Evolutionary conservation across 768 basidiomycete genomes (phyloP).

Genomic region (Grammothele lineata): DNA sequence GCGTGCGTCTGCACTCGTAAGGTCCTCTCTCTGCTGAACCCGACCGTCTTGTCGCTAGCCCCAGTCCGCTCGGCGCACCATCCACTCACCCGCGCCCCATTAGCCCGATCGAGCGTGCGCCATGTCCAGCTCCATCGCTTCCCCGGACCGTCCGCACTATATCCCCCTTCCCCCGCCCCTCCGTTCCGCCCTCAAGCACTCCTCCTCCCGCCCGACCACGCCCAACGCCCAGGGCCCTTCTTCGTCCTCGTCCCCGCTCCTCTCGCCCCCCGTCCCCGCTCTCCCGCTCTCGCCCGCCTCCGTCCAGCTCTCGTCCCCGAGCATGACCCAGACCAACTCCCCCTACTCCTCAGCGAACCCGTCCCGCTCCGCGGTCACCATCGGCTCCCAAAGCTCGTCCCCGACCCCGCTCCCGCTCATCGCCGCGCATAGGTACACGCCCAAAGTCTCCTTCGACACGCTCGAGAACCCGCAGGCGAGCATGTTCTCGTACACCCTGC

Average conservation of each 20-base stretch:
- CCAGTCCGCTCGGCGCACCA: no score
- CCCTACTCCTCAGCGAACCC: constrained; percentile 3
- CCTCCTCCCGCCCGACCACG: constrained; percentile 17
- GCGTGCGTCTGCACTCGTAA: no score
- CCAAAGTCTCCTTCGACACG: constrained; percentile 83
- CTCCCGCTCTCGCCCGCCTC: constrained; percentile 7
- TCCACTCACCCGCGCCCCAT: no score
- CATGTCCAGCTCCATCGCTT: constrained; percentile 5
- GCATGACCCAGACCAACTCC: constrained; percentile 10
- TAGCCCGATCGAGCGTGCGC: no score
- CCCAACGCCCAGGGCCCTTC: constrained; percentile 4
- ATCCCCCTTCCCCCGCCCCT: constrained; percentile 29
- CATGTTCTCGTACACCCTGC: constrained; percentile 87
- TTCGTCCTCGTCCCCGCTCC: constrained; percentile 15
- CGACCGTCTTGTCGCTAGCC: no score
- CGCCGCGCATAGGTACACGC: constrained; percentile 37
- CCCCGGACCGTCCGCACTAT: constrained; percentile 18
- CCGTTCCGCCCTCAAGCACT: constrained; percentile 53
- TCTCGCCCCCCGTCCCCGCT: constrained; percentile 11
- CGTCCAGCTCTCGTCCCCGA: constrained; percentile 10
- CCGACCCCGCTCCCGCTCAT: constrained; percentile 12
- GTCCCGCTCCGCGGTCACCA: constrained; percentile 9
- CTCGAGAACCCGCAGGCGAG: constrained; percentile 76
- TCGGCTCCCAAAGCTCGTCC: constrained; percentile 10
- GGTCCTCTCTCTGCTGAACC: no score